These are phyloP conservation scores for Xylaria castorea DNA, from an alignment of 495 filamentous ascomycete species.

Conservation along the genomic window DNA sequence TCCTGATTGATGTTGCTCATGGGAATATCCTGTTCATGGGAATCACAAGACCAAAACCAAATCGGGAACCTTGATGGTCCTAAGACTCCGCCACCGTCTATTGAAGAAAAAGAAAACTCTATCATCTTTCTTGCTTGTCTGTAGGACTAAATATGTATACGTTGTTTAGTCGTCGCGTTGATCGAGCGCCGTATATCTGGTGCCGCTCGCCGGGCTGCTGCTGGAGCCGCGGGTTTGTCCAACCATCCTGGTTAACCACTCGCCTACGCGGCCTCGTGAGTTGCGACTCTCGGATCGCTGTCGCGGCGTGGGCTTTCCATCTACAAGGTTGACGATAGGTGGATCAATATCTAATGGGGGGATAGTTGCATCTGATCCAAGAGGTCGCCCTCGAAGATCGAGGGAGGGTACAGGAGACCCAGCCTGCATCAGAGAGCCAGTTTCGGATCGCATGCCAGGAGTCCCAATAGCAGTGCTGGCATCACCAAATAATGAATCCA, in stretches of 20 bases:
- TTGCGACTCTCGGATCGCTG: slow-evolving; percentile 35
- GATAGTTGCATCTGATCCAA: slow-evolving; percentile 44
- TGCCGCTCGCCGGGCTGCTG: slow-evolving; percentile 41
- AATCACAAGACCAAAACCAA: slow-evolving; percentile 14
- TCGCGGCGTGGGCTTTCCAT: slow-evolving; percentile 33
- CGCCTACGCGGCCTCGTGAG: slow-evolving; percentile 50
- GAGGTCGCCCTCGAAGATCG: slow-evolving; percentile 63
- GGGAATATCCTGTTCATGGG: slow-evolving; percentile 15
- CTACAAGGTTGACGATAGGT: slow-evolving; percentile 41
- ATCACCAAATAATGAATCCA: slow-evolving; percentile 91
- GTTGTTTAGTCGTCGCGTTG: slow-evolving; percentile 50
- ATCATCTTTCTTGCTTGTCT: slow-evolving; percentile 22
- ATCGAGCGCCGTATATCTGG: slow-evolving; percentile 50
- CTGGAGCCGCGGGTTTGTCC: slow-evolving; percentile 41
- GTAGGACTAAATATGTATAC: background rate
- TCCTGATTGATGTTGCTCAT: slow-evolving; percentile 4
- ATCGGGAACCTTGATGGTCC: slow-evolving; percentile 19
- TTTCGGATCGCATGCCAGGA: slow-evolving; percentile 62
- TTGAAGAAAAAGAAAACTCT: slow-evolving; percentile 19
- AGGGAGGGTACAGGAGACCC: slow-evolving; percentile 80
- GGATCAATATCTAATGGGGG: slow-evolving; percentile 51
- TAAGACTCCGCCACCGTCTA: slow-evolving; percentile 26
- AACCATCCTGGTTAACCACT: slow-evolving; percentile 57
- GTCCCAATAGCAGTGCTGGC: slow-evolving; percentile 73
- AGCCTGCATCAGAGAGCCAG: slow-evolving; percentile 73